These are phyloP conservation scores for Sapria himalayana DNA, from an alignment of 345 rosid genomes.

Conservation along the genomic window DNA sequence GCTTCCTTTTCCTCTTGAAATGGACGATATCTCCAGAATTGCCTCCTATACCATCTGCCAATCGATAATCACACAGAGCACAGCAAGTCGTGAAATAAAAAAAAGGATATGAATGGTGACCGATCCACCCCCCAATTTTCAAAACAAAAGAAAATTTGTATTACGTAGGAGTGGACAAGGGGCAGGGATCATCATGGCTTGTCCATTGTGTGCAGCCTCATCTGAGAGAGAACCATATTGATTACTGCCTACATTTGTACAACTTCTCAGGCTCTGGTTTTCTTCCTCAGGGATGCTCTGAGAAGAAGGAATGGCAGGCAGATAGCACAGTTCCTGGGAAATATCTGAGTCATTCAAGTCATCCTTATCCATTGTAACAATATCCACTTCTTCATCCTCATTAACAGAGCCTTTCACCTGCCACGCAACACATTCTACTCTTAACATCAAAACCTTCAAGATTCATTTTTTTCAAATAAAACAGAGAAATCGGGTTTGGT, in stretches of 20 bases:
- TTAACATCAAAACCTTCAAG: constrained; percentile 4
- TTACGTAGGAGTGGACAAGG: constrained; percentile 80
- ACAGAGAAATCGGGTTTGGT: no score
- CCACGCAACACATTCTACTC: constrained; percentile 11
- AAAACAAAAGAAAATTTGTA: neutral
- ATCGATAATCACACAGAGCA: constrained; percentile 11
- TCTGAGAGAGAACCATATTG: constrained; percentile 63
- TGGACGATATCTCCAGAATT: no score
- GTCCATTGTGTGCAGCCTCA: constrained; percentile 60
- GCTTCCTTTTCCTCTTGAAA: constrained; percentile 59
- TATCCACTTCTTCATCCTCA: constrained; percentile 93
- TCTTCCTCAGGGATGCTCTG: constrained; percentile 52
- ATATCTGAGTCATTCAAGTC: constrained; percentile 84
- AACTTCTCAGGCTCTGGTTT: constrained; percentile 38
- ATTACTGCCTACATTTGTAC: constrained; percentile 41
- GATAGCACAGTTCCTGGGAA: constrained; percentile 80
- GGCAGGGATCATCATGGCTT: constrained; percentile 24
- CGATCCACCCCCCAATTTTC: neutral
- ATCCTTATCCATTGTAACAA: constrained; percentile 66
- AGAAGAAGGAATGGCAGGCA: constrained; percentile 81
- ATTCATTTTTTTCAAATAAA: neutral
- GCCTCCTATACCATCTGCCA: constrained; percentile 64
- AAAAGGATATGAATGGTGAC: neutral
- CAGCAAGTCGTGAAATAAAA: neutral
- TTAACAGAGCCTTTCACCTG: constrained; percentile 70